These are phyloP conservation scores for Dunaliella primolecta DNA, from an alignment of 139 green algal genomes.

Conservation along the genomic window DNA sequence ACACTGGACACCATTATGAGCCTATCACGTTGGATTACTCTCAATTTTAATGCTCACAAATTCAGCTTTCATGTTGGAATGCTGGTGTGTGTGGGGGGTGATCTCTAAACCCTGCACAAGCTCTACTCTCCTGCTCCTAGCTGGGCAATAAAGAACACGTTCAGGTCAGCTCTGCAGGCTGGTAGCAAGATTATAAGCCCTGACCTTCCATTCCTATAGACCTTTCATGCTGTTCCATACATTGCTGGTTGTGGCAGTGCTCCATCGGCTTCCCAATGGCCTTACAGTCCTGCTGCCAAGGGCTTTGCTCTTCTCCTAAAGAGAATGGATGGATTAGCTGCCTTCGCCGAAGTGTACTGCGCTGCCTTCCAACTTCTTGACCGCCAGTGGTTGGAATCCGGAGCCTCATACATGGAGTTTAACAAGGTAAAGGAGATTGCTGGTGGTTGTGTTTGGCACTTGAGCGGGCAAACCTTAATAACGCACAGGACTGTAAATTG, in stretches of 20 bases:
- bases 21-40: no score
- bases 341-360: neutral
- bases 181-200: neutral
- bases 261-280: neutral
- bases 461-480: no score
- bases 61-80: neutral
- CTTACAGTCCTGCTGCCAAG: neutral
- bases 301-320: neutral
- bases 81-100: neutral
- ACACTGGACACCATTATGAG: no score
- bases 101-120: neutral
- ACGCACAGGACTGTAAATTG: neutral
- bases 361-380: neutral
- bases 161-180: neutral
- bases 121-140: neutral
- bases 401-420: neutral
- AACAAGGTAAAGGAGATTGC: neutral
- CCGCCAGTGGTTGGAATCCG: neutral
- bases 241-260: neutral
- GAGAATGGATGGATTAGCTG: neutral
- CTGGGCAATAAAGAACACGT: neutral
- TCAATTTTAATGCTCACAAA: no score
- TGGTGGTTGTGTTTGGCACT: no score
- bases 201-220: no score
- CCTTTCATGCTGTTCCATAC: no score